Percentiles rank a stretch among this genome's conserved stretches.
Evolutionary conservation across 1,139 yeast species (phyloP).

Genomic region (Pichiaceae sp.): DNA sequence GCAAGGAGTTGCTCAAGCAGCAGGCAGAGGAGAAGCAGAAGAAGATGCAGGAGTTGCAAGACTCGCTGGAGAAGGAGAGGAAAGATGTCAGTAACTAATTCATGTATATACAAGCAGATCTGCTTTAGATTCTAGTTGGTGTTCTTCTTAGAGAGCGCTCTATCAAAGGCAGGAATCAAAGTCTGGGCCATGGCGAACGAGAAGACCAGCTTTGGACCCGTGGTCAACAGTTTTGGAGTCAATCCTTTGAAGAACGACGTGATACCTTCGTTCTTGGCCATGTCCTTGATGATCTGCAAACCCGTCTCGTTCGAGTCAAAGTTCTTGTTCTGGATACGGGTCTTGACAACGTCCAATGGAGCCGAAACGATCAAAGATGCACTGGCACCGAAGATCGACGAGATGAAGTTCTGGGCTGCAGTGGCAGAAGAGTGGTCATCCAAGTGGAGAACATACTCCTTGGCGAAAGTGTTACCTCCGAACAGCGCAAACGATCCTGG

Average conservation of each 20-base stretch:
- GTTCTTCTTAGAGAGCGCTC: conserved; percentile 19
- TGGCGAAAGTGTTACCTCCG: conserved; percentile 98
- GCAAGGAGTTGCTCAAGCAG: conserved; percentile 13
- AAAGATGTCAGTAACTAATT: neutral
- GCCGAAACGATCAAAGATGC: conserved; percentile 96
- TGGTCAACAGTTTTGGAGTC: conserved; percentile 91
- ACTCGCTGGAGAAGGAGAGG: conserved; percentile 10
- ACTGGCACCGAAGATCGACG: conserved; percentile 97
- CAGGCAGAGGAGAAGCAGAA: conserved; percentile 17
- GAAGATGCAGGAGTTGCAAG: conserved; percentile 15
- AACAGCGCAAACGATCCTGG: conserved; percentile 97
- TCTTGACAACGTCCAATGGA: conserved; percentile 95
- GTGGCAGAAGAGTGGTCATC: conserved; percentile 84
- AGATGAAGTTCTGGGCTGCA: conserved; percentile 89
- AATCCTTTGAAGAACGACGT: conserved; percentile 94
- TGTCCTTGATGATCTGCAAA: conserved; percentile 82
- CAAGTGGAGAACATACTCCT: conserved; percentile 86
- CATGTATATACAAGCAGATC: neutral
- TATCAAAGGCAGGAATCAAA: conserved; percentile 91
- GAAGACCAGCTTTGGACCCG: conserved; percentile 97
- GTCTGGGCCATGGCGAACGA: conserved; percentile 96
- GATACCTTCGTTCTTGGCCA: conserved; percentile 83
- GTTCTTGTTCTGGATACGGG: conserved; percentile 94
- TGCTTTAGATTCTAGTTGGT: neutral
- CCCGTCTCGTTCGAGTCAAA: conserved; percentile 96